Evolutionary conservation across 2,329 filamentous ascomycete genomes (phyloP).

Genomic region (Pseudofabraea citricarpa): DNA sequence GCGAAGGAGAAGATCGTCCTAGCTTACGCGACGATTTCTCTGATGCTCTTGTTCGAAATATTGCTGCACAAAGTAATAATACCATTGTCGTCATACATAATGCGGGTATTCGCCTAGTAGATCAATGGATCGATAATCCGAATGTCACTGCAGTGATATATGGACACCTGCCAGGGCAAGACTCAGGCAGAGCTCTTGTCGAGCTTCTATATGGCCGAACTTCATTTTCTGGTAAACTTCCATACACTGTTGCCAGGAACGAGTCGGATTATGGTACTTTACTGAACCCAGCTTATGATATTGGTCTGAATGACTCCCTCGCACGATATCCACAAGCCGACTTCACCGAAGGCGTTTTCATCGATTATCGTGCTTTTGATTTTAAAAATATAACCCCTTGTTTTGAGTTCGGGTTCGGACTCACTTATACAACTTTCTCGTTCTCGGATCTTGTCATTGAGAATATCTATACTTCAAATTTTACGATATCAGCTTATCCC

Average conservation of each 20-base stretch:
- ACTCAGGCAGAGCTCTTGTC: conserved; percentile 63
- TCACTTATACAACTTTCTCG: conserved; percentile 49
- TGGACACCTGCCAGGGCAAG: conserved; percentile 53
- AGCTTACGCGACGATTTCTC: conserved; percentile 46
- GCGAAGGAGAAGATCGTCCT: conserved; percentile 63
- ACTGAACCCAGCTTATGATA: conserved; percentile 15
- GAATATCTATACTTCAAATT: conserved; percentile 24
- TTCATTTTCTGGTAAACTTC: conserved; percentile 53
- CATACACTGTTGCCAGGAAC: conserved; percentile 59
- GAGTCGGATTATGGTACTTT: conserved; percentile 46
- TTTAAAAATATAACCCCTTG: conserved; percentile 21
- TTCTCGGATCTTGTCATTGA: conserved; percentile 26
- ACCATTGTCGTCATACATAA: conserved; percentile 65
- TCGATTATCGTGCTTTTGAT: conserved; percentile 46
- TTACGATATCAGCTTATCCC: conserved; percentile 38
- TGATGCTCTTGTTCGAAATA: conserved; percentile 35
- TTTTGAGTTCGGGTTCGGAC: conserved; percentile 36
- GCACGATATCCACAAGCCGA: no score
- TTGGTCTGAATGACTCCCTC: no score
- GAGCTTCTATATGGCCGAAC: conserved; percentile 73
- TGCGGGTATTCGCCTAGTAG: conserved; percentile 53
- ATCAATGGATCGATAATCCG: conserved; percentile 46
- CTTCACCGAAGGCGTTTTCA: conserved; percentile 42
- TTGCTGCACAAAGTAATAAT: conserved; percentile 32
- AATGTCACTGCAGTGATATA: conserved; percentile 57